Conservation (phyloP, 345 rosid genomes). For the Murraya koenigii region DNA sequence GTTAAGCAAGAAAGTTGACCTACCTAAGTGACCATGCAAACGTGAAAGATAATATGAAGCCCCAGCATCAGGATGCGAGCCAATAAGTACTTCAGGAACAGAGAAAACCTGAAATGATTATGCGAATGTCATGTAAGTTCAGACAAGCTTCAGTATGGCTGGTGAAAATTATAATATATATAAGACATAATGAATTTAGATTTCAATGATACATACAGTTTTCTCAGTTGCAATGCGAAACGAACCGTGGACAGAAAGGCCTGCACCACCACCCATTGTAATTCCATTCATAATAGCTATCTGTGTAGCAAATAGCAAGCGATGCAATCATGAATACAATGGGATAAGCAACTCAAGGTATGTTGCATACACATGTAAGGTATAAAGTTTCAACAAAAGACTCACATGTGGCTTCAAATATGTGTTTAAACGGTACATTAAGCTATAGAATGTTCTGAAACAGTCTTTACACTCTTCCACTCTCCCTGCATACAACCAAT, state of each 20-base stretch:
- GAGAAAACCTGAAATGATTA: constrained; percentile 17
- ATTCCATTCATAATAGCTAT: constrained; percentile 24
- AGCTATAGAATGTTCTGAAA: constrained; percentile 37
- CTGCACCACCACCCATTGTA: constrained; percentile 30
- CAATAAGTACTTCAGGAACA: constrained; percentile 22
- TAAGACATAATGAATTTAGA: too few species aligned
- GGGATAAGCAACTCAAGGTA: neutral
- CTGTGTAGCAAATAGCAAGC: neutral
- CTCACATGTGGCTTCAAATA: constrained; percentile 52
- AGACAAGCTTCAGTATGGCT: neutral
- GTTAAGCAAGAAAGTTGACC: neutral
- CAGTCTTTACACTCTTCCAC: constrained; percentile 41
- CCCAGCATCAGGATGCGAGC: constrained; percentile 27
- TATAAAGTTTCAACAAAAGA: neutral
- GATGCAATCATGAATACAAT: neutral
- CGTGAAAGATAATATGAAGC: constrained; percentile 30
- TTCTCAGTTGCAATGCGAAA: constrained; percentile 21
- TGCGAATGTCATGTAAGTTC: neutral
- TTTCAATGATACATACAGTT: constrained; percentile 8
- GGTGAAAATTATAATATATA: neutral
- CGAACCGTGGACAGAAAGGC: constrained; percentile 25
- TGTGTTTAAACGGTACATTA: constrained; percentile 37
- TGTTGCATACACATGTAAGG: neutral
- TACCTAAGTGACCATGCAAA: constrained; percentile 22
- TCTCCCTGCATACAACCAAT: constrained; percentile 26